A percentile compares a stretch with the other conserved stretches of the same genome.
These are phyloP conservation scores for Fusarium nanum DNA, from an alignment of 2,329 filamentous ascomycete species.

Conservation along the genomic window DNA sequence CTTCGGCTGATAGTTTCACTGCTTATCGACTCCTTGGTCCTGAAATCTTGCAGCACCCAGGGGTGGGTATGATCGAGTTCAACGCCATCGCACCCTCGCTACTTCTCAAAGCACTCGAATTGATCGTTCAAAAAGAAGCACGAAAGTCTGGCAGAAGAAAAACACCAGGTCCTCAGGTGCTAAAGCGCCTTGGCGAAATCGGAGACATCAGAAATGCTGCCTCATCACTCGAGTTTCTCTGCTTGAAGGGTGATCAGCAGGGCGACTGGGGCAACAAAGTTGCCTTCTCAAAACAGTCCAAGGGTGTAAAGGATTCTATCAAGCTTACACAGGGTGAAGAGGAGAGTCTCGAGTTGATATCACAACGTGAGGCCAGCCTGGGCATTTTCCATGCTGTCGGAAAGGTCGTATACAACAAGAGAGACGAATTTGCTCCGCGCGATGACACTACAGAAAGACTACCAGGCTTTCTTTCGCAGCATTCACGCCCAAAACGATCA, in stretches of 20 bases:
- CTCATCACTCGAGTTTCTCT: constrained; percentile 91
- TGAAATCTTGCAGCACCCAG: constrained; percentile 84
- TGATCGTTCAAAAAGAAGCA: constrained; percentile 87
- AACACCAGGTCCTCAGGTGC: constrained; percentile 80
- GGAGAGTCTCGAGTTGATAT: constrained; percentile 83
- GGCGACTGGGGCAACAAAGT: constrained; percentile 81
- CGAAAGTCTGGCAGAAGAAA: constrained; percentile 78
- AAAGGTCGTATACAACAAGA: constrained; percentile 96
- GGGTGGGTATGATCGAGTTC: constrained; percentile 86
- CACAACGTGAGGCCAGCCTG: constrained; percentile 87
- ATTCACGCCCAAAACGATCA: constrained; percentile 70
- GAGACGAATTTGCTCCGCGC: constrained; percentile 66
- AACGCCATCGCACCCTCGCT: constrained; percentile 91
- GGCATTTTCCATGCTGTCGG: constrained; percentile 97
- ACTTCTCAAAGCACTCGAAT: constrained; percentile 83
- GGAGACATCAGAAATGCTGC: constrained; percentile 95
- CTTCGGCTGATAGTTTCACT: constrained; percentile 90
- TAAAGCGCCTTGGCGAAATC: constrained; percentile 83
- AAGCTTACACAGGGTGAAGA: constrained; percentile 79
- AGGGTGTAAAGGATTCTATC: constrained; percentile 65
- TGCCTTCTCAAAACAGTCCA: constrained; percentile 75
- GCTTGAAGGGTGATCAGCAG: constrained; percentile 80
- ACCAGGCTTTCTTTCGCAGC: constrained; percentile 68
- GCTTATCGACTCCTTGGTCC: constrained; percentile 89
- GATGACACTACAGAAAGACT: constrained; percentile 63